Base-by-base conservation (phyloP, 495 filamentous ascomycete species). In the Aspergillus ellipticus region DNA sequence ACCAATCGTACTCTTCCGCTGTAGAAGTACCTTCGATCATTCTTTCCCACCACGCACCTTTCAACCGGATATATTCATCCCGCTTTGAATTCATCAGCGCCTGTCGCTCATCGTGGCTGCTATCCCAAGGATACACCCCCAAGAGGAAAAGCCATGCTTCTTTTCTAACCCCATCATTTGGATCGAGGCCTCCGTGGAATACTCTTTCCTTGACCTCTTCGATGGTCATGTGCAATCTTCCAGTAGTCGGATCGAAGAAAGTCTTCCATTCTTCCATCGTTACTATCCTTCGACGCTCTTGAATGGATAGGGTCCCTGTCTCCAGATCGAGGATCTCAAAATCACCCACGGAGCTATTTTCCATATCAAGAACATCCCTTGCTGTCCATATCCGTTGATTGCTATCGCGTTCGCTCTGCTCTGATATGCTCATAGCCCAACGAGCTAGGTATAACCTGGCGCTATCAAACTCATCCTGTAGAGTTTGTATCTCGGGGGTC, bases 351-450 rank as follows among this genome's bases (percentile, higher is more conserved):
- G 89, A 87, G 49, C 89, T 96, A 55, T 97, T 87, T 69, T 98
- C 94, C 70, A 95, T 86, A 66, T 94, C 92, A 56, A 97, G 79
- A 15, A 96, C 86, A 74, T 98, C 94, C 62, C 85, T 85, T 4
- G 90, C 92, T 0, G 92, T 96, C 87, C 90, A 98, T 61, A 96
- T 95, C 35, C 92, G 78, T 67, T 89, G 85, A 51, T 83, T 89
- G 29, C 84, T 69, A 49, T 98, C 94, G 39, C 83, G 77, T 66
- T 98, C 94, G 63, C 91, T 89, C 73, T 97, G 94, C 68, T 98
- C 94, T 0, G 93, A 91, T 51, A 98, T 95, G 1, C 90, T 95
- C 94, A 97, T 97, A 0, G 94, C 94, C 94, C 94, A 98, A 43
- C 94, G 79, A 3, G 94, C 94, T 20, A 98, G 78, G 62, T 98